A percentile compares a stretch with the other conserved stretches of the same genome.
Conservation (phyloP, 805 yeast genomes). For the Zygosaccharomyces siamensis region DNA sequence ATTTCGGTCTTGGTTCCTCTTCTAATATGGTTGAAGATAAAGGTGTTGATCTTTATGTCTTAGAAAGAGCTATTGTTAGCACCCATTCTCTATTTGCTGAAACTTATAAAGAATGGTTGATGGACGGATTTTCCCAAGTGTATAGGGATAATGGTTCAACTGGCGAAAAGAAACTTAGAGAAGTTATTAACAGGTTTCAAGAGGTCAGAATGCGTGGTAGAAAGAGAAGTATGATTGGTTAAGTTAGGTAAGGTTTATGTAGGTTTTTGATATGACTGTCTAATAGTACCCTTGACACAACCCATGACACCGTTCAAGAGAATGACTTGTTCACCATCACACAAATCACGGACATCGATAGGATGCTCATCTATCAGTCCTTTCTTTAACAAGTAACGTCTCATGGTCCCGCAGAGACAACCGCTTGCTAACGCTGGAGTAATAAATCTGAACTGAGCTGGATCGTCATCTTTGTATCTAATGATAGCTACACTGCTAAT, state of each 20-base stretch:
- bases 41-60: conserved; percentile 93
- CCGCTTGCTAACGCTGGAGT: conserved; percentile 81
- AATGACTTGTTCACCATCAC: conserved; percentile 63
- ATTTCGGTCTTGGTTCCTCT: conserved; percentile 83
- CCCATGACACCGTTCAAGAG: conserved; percentile 84
- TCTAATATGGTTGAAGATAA: conserved; percentile 80
- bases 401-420: conserved; percentile 77
- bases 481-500: conserved; percentile 72
- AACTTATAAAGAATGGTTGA: conserved; percentile 60
- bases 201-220: conserved; percentile 90
- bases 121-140: conserved; percentile 58
- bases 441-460: conserved; percentile 45
- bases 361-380: conserved; percentile 52
- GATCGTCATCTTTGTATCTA: conserved; percentile 29
- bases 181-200: conserved; percentile 60
- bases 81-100: conserved; percentile 79
- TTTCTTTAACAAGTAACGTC: conserved; percentile 57
- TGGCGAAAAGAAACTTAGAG: conserved; percentile 42
- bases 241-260: conserved; percentile 7
- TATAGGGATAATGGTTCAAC: conserved; percentile 33
- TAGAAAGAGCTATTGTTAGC: conserved; percentile 85
- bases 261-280: conserved; percentile 8
- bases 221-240: conserved; percentile 92
- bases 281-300: conserved; percentile 54
- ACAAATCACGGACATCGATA: conserved; percentile 39